These are phyloP conservation scores for Rhynchospora breviuscula DNA, from an alignment of 176 grass and related monocot species.

Conservation along the genomic window DNA sequence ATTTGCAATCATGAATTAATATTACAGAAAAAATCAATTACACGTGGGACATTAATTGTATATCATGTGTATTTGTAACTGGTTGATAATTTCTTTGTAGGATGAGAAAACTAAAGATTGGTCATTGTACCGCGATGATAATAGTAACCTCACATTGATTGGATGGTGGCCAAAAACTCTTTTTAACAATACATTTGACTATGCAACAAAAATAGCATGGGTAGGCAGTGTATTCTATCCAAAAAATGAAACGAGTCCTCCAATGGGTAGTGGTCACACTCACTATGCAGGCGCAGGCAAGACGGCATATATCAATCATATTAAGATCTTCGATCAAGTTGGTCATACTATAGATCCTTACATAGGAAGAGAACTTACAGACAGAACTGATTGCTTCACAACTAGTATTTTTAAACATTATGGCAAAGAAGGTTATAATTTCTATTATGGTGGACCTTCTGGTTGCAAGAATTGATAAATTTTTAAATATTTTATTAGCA, in stretches of 20 bases:
- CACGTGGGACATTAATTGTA: no score
- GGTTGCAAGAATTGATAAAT: slow-evolving; percentile 1
- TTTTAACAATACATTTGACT: not conserved
- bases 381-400: not conserved
- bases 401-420: not conserved
- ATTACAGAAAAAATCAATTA: no score
- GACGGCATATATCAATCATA: slow-evolving; percentile 21
- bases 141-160: not conserved
- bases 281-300: not conserved
- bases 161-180: slow-evolving; percentile 21
- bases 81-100: not conserved
- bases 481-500: not conserved
- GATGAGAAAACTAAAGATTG: slow-evolving; percentile 22
- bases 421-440: not conserved
- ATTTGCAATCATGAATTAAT: no score
- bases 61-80: not conserved
- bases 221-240: not conserved
- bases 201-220: slow-evolving; percentile 14
- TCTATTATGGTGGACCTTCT: slow-evolving; percentile 16
- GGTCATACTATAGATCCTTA: not conserved
- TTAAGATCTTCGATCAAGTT: not conserved
- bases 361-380: not conserved
- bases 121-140: slow-evolving; percentile 20
- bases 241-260: slow-evolving; percentile 22
- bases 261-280: slow-evolving; percentile 26